Base-by-base conservation (phyloP, 176 grass and related monocot species). In the sorghum (Sorghum bicolor) region DNA sequence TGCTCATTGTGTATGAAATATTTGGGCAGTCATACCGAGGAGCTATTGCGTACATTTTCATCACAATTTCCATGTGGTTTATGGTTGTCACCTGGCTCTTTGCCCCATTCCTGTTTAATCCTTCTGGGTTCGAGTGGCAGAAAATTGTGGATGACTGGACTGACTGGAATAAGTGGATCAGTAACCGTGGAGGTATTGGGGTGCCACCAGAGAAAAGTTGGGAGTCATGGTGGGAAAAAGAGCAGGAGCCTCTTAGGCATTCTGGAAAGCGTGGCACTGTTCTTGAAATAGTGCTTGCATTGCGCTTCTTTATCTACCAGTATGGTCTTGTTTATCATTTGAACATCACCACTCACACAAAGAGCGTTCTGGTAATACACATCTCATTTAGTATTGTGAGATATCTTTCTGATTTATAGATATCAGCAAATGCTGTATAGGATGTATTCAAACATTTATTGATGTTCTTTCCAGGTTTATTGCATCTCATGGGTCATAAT, bases 131-230 rank as follows among this genome's bases (percentile, higher is more conserved):
- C 4, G 95, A 98, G 85, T 98, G 95, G 95, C 95, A 98, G 80
- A 95, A 98, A 78, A 98, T 98, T 70, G 91, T 98, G 34, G 93
- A 98, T 84, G 93, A 98, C 39, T 98, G 96, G 96, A 89, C 82
- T 53, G 96, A 98, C 74, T 98, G 96, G 96, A 88, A 95, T 64
- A 98, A 98, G 85, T 98, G 96, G 96, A 98, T 98, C 34, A 92
- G 69, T 47, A 98, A 92, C 86, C 78, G 93, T 1, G 96, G 96
- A 9, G 96, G 96, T 57, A 95, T 98, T 68, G 96, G 96, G 43
- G 96, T 98, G 29, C 48, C 76, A 1, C 85, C 82, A 1, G 93
- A 90, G 73, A 98, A 95, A 75, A 98, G 96, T 70, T 98, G 93
- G 96, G 93, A 98, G 58, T 95, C 92, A 77, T 98, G 96, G 96